These are phyloP conservation scores for Hygrophorus russula DNA, from an alignment of 768 basidiomycete species.

Conservation along the genomic window DNA sequence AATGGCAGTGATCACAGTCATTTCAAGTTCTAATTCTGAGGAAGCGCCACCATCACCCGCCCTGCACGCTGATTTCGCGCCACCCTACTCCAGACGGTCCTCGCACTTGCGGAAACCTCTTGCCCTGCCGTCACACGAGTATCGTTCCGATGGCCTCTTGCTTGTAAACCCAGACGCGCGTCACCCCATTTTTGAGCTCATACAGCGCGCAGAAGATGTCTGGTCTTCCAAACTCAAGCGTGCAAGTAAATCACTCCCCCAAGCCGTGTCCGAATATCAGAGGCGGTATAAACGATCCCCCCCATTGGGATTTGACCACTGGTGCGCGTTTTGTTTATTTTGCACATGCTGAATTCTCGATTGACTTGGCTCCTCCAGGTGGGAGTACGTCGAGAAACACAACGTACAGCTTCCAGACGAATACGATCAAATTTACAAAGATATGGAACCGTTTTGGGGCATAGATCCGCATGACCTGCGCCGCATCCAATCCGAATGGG, in stretches of 20 bases:
- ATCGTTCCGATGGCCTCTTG: slow-evolving; percentile 20
- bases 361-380: slow-evolving; percentile 19
- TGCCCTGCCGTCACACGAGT: slow-evolving; percentile 1
- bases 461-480: slow-evolving; percentile 11
- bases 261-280: slow-evolving; percentile 29
- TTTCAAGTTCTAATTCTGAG: no score
- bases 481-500: slow-evolving; percentile 4
- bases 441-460: slow-evolving; percentile 11
- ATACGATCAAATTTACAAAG: slow-evolving; percentile 35
- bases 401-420: slow-evolving; percentile 41
- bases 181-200: slow-evolving; percentile 37
- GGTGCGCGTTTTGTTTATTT: slow-evolving; percentile 18
- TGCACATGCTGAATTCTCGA: neutral
- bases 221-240: slow-evolving; percentile 27
- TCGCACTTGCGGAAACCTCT: no score
- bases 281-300: slow-evolving; percentile 24
- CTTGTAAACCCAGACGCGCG: slow-evolving; percentile 23
- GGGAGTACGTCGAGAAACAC: slow-evolving; percentile 32
- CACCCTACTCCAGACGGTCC: no score
- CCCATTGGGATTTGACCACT: slow-evolving; percentile 34
- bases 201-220: slow-evolving; percentile 20
- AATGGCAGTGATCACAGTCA: no score
- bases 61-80: no score
- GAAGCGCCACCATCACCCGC: no score
- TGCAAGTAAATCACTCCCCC: slow-evolving; percentile 24